Percentiles rank a stretch among this genome's conserved stretches.
phyloP scores from a whole-genome alignment of 257 asterid genomes.

The Jaltomata sinuosa region DNA sequence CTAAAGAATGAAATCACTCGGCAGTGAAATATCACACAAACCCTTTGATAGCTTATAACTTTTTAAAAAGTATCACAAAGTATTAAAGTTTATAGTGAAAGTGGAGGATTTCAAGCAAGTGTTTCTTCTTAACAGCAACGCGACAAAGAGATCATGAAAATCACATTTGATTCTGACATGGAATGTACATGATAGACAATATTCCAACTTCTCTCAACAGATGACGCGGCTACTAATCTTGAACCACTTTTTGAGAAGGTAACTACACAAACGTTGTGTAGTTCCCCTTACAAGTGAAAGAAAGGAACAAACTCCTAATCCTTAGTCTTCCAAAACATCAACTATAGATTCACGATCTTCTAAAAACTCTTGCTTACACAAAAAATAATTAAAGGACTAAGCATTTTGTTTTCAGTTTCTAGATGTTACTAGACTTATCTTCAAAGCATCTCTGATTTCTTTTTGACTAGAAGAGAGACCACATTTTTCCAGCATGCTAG shows the following conservation, averaged over 20 bases:
- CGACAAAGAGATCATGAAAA: neutral
- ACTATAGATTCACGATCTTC: too few relatives aligned
- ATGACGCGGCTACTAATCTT: neutral
- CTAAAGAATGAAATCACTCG: neutral
- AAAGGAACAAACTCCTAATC: too few relatives aligned
- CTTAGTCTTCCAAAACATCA: too few relatives aligned
- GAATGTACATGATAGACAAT: neutral
- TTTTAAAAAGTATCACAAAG: neutral
- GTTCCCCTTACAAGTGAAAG: too few relatives aligned
- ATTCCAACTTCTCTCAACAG: neutral
- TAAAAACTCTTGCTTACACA: too few relatives aligned
- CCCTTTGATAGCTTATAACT: neutral
- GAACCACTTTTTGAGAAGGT: neutral
- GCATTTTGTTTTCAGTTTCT: too few relatives aligned
- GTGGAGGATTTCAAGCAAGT: neutral
- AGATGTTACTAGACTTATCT: too few relatives aligned
- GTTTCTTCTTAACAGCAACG: neutral
- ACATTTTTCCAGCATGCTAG: too few relatives aligned
- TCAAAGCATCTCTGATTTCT: too few relatives aligned
- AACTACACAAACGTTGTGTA: neutral
- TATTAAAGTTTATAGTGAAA: neutral
- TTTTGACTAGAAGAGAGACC: too few relatives aligned
- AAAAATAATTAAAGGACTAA: too few relatives aligned
- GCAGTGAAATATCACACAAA: neutral
- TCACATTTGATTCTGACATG: neutral